phyloP scores from a whole-genome alignment of 331 rosid genomes.

The Malus hybrid region DNA sequence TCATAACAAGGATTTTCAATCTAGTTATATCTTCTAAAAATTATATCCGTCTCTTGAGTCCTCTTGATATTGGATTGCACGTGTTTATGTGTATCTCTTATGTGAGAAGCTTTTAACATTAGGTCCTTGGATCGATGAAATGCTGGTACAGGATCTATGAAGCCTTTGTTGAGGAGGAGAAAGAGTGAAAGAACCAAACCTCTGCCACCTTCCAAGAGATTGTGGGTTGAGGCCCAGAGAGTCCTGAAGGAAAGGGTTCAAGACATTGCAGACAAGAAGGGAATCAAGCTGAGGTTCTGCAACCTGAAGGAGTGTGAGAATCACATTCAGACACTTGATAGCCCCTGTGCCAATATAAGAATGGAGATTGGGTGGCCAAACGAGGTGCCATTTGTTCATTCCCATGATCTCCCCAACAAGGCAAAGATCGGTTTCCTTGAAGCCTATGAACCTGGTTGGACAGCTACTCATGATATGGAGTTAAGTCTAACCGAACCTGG shows the following conservation, averaged over 20 bases:
- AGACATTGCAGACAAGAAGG: conserved; percentile 96
- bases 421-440: conserved; percentile 95
- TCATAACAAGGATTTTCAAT: neutral
- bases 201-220: conserved; percentile 94
- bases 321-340: conserved; percentile 66
- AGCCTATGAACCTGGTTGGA: conserved; percentile 99
- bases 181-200: conserved; percentile 81
- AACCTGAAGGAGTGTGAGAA: conserved; percentile 91
- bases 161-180: conserved; percentile 61
- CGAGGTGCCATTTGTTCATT: conserved; percentile 97
- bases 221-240: conserved; percentile 95
- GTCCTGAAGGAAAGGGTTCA: conserved; percentile 93
- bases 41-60: neutral
- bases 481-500: conserved; percentile 58
- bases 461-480: conserved; percentile 71
- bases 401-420: conserved; percentile 92
- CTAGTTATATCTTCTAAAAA: neutral
- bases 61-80: conserved; percentile 19
- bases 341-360: conserved; percentile 89
- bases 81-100: conserved; percentile 51
- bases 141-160: conserved; percentile 99
- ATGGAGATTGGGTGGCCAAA: conserved; percentile 95
- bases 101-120: conserved; percentile 74
- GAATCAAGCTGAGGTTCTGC: conserved; percentile 95
- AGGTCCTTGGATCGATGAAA: conserved; percentile 98